Conservation (phyloP, 768 basidiomycete species). For the Phaeolepiota aurea region DNA sequence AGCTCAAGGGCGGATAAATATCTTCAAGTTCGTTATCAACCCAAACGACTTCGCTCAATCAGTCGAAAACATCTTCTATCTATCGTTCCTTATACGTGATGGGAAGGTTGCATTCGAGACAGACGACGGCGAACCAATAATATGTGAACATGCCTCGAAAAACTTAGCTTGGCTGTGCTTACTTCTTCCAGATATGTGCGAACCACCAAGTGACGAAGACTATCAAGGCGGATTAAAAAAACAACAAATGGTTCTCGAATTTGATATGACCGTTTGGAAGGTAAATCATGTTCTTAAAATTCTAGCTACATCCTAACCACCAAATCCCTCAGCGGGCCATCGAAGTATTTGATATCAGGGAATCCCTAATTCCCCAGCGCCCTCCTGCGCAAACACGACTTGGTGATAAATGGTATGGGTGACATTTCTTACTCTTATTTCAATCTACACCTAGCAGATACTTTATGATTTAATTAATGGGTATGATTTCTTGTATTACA, state of each 20-base stretch:
- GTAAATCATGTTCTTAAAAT: constrained; percentile 32
- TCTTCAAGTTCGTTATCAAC: constrained; percentile 86
- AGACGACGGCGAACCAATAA: constrained; percentile 60
- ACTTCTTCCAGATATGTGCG: too few species aligned
- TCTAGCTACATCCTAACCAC: not conserved
- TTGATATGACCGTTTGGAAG: constrained; percentile 86
- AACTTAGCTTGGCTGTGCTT: too few species aligned
- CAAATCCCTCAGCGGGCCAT: constrained; percentile 72
- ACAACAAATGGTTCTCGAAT: constrained; percentile 84
- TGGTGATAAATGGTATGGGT: constrained; percentile 72
- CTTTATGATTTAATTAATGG: not conserved
- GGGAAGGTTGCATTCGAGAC: constrained; percentile 72
- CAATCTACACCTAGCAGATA: not conserved
- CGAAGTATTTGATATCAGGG: constrained; percentile 73
- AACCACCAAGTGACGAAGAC: constrained; percentile 56
- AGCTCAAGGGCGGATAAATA: constrained; percentile 47
- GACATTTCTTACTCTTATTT: constrained; percentile 6
- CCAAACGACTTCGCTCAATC: constrained; percentile 88
- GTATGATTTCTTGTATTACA: too few species aligned
- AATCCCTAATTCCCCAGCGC: constrained; percentile 71
- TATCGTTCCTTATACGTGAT: constrained; percentile 87
- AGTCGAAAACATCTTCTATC: constrained; percentile 94
- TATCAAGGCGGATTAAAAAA: constrained; percentile 58
- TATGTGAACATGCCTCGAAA: constrained; percentile 45
- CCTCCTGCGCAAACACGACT: constrained; percentile 45